Base-by-base conservation (phyloP, 2,329 filamentous ascomycete species). In the Fusarium sp. region DNA sequence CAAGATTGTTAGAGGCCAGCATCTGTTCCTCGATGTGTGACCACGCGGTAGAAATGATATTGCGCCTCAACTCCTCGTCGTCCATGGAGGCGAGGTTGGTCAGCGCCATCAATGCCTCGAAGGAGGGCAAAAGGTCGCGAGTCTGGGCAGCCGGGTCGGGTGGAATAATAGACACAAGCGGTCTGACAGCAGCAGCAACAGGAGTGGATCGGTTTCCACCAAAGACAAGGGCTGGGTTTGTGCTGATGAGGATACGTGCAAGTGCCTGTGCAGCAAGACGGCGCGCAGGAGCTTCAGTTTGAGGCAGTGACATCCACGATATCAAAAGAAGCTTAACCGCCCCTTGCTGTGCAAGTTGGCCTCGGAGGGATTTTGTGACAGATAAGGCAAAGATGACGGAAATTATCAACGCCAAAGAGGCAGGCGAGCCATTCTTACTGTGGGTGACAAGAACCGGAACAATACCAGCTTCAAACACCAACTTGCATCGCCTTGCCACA, bases 31-130 rank as follows among this genome's bases (percentile, higher is more conserved):
- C 96, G 44, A 97, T 86, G 21, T 89, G 88, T 1, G 89, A 78
- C 88, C 93, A 97, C 1, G 91, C 89, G 6, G 87, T 83, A 12
- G 91, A 89, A 37, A 97, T 89, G 51, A 97, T 94, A 18, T 86
- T 84, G 37, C 86, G 84, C 45, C 90, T 87, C 8, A 88, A 85
- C 8, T 89, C 87, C 34, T 89, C 84, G 64, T 91, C 86, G 55
- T 94, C 91, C 14, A 90, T 88, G 0, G 93, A 97, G 0, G 95
- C 96, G 10, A 99, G 87, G 74, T 99, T 99, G 1, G 96, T 98
- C 37, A 99, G 87, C 0, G 96, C 95, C 78, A 98, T 91, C 11
- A 99, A 86, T 1, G 91, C 87, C 80, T 99, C 96, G 72, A 98
- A 99, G 0, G 92, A 90, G 0, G 96, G 94, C 1, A 99, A 86